Evolutionary conservation across 257 asterid genomes (phyloP).

Genomic region (Solanum appendiculatum): DNA sequence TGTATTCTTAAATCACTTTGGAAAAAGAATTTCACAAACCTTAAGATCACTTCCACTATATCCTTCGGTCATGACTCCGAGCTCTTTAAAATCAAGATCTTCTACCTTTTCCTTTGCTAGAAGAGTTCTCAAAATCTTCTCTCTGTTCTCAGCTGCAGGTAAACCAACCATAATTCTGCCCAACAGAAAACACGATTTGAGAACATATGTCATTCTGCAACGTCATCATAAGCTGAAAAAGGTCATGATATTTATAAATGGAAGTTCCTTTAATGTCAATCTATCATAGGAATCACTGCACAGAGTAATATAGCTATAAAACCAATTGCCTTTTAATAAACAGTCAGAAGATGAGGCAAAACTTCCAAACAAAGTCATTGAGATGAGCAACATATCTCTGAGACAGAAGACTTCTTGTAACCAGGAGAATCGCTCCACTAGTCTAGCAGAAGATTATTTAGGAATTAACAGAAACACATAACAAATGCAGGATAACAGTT

Average conservation of each 20-base stretch:
- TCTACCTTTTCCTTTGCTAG: conserved; percentile 74
- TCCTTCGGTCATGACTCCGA: conserved; percentile 83
- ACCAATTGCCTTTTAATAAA: background rate
- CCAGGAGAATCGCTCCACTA: background rate
- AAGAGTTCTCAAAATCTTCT: conserved; percentile 76
- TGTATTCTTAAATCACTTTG: background rate
- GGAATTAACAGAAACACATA: background rate
- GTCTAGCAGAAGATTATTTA: background rate
- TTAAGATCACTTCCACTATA: conserved; percentile 96
- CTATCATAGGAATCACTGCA: background rate
- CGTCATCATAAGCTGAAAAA: background rate
- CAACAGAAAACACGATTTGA: conserved; percentile 17
- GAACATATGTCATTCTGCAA: background rate
- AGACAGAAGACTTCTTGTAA: background rate
- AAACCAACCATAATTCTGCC: conserved; percentile 88
- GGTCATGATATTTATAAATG: background rate
- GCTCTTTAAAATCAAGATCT: conserved; percentile 76
- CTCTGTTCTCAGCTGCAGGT: conserved; percentile 84
- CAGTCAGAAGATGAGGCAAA: background rate
- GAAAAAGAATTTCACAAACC: conserved; percentile 31
- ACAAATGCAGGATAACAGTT: background rate
- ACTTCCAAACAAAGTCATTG: background rate
- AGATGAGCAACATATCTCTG: background rate
- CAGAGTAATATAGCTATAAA: background rate
- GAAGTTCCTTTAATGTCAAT: background rate